phyloP scores from a whole-genome alignment of 352 stramenopile species.

The Phytopythium mirpurense region DNA sequence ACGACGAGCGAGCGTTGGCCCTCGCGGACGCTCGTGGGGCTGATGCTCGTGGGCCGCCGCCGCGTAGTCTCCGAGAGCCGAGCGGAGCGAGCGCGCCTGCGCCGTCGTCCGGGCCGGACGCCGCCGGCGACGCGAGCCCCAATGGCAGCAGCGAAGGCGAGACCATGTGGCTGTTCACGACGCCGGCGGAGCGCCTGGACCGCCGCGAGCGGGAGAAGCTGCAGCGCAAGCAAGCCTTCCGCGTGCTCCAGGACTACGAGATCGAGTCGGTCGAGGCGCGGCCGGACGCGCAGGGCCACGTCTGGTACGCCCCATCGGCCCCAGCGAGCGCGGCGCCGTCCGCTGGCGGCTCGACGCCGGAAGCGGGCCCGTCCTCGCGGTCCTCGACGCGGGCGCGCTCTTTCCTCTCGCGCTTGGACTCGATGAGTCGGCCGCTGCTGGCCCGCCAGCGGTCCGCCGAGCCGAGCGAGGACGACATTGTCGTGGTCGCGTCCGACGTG shows the following conservation, averaged over 20 bases:
- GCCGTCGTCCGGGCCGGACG: background rate
- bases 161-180: slow-evolving; percentile 51
- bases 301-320: slow-evolving; percentile 1
- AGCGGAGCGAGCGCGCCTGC: background rate
- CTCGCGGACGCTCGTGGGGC: background rate
- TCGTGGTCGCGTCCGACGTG: slow-evolving; percentile 20
- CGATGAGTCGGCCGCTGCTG: slow-evolving; percentile 26
- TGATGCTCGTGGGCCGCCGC: background rate
- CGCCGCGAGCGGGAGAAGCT: slow-evolving; percentile 48
- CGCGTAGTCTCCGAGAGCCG: background rate
- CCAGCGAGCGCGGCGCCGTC: too few relatives aligned
- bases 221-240: slow-evolving; percentile 46
- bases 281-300: slow-evolving; percentile 6
- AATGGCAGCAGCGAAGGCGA: slow-evolving; percentile 25
- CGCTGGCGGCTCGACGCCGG: too few relatives aligned
- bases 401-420: slow-evolving; percentile 14
- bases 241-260: slow-evolving; percentile 46
- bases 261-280: slow-evolving; percentile 25
- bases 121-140: background rate
- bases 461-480: slow-evolving; percentile 26
- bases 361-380: background rate
- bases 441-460: slow-evolving; percentile 14
- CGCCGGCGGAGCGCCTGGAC: slow-evolving; percentile 41
- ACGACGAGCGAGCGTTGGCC: background rate
- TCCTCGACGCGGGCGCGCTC: slow-evolving; percentile 11